Evolutionary conservation across 1,139 yeast genomes (phyloP).

Genomic region (Zygoascus sp.): DNA sequence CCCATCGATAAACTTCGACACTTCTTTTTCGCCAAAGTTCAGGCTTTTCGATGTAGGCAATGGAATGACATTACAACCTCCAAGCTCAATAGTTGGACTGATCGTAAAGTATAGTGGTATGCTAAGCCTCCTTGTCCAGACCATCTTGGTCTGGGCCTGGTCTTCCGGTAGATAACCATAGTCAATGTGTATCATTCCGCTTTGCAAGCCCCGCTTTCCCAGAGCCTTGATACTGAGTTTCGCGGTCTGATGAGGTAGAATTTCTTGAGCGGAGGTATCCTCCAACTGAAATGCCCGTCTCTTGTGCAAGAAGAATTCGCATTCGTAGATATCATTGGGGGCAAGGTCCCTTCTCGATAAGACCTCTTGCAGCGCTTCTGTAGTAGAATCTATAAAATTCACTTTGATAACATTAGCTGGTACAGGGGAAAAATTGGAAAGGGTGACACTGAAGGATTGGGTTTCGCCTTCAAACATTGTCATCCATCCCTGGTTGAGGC

Average conservation of each 20-base stretch:
- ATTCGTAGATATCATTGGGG: constrained; percentile 64
- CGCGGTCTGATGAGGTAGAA: constrained; percentile 27
- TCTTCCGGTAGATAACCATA: constrained; percentile 43
- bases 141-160: constrained; percentile 9
- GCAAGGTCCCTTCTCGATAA: constrained; percentile 44
- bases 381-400: constrained; percentile 69
- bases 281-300: constrained; percentile 50
- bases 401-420: constrained; percentile 50
- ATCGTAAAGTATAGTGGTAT: constrained; percentile 68
- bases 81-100: constrained; percentile 64
- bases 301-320: constrained; percentile 62
- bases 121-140: constrained; percentile 51
- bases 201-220: constrained; percentile 72
- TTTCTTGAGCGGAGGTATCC: constrained; percentile 19
- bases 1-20: constrained; percentile 16
- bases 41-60: constrained; percentile 17
- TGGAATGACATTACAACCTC: constrained; percentile 69
- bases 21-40: constrained; percentile 8
- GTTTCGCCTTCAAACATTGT: constrained; percentile 82
- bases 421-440: constrained; percentile 57
- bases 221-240: constrained; percentile 54
- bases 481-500: constrained; percentile 61
- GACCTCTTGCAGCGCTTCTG: constrained; percentile 54
- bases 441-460: constrained; percentile 45
- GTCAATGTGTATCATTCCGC: constrained; percentile 61